Evolutionary conservation across 2,329 filamentous ascomycete genomes (phyloP), one percentile per base, ranked within the genome.

Genomic region (Colletotrichum sp.): DNA sequence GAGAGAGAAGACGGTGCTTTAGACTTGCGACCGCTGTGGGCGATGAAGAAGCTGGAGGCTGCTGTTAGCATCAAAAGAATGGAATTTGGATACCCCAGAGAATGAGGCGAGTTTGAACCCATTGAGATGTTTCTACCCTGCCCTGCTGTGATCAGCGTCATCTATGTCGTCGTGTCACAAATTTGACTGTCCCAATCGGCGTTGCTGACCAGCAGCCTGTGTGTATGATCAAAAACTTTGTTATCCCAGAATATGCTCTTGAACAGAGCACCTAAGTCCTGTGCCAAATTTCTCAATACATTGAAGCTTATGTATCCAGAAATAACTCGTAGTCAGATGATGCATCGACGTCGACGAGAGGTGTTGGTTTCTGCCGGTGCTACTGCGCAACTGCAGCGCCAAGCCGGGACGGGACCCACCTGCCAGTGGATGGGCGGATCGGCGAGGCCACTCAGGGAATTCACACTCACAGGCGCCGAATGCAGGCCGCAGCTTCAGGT

Each of bases 351-450:
- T 64, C 32, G 32, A 36, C 12, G 1, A 43, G 18, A 24, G 12
- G 21, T 60, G 32, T 64, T 36, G 58, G 12, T 21, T 43, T 55
- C 67, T 71, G 34, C 36, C 52, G 65, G 71, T 26, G 30, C 38
- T 71, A 26, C 71, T 43, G 72, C 32, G 24, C 24, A 43, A 30
- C 28, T 67, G 58, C 64, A 58, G 68, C 16, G 74, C 74, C 74
- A 76, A 76, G 74, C 36, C 74, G 74, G 74, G 43, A 74, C 64
- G 48, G 58, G 70, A 58, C 58, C 74, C 74, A 64, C 74, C 61
- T 32, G 72, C 55, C 58, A 73, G 26, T 68, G 57, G 43, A 60
- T 10, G 43, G 21, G 55, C 8, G 12, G 36, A 9, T n/a, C 55
- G 69, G 73, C 34, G 52, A 69, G 61, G 30, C 12, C 83, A 72